A percentile compares a stretch with the other conserved stretches of the same genome.
Evolutionary conservation across 805 yeast genomes (phyloP).

Genomic region (Wickerhamiella azymoides): DNA sequence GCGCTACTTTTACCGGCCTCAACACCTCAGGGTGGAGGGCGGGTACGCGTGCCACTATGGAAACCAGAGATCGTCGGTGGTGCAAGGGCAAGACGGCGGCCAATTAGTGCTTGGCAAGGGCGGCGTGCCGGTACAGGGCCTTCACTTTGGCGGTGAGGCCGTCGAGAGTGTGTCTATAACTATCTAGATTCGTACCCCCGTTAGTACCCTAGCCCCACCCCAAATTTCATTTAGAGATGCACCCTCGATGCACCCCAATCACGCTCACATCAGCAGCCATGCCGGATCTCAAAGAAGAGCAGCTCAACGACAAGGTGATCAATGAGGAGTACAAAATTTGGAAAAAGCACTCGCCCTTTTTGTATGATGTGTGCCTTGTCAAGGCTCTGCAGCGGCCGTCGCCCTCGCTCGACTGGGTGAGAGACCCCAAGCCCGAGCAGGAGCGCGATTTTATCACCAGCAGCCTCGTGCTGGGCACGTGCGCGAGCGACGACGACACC

Average conservation of each 20-base stretch:
- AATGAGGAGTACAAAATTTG: slow-evolving; percentile 38
- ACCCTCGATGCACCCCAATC: background rate
- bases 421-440: slow-evolving; percentile 18
- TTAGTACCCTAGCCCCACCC: no score
- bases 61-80: background rate
- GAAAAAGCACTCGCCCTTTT: slow-evolving; percentile 49
- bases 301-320: slow-evolving; percentile 12
- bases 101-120: background rate
- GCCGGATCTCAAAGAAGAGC: slow-evolving; percentile 9
- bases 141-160: background rate
- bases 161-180: background rate
- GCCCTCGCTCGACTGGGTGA: slow-evolving; percentile 47
- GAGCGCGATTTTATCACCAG: slow-evolving; percentile 23
- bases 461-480: slow-evolving; percentile 50
- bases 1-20: slow-evolving; percentile 10
- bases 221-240: no score
- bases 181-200: no score
- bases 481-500: slow-evolving; percentile 37
- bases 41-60: slow-evolving; percentile 10
- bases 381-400: slow-evolving; percentile 49
- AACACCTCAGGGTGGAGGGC: background rate
- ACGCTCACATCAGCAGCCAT: background rate
- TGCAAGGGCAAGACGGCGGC: background rate
- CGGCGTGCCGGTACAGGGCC: background rate
- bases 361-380: slow-evolving; percentile 43